Base-by-base conservation (phyloP, 2,329 filamentous ascomycete species). In the Calonectria pseudoreteaudii region DNA sequence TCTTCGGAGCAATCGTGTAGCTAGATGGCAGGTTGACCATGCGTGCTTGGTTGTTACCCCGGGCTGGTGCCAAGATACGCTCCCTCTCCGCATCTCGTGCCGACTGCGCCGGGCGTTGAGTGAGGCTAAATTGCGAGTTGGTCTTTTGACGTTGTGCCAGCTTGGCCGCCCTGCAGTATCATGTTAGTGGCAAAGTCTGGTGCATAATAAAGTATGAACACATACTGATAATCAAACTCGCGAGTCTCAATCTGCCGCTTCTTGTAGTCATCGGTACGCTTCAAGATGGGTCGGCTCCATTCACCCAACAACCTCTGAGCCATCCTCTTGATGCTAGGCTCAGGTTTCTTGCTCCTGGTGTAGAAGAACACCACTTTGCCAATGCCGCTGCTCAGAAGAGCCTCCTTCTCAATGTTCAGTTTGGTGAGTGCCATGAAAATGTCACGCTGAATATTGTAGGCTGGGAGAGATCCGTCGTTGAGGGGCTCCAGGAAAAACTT, bases 321-420 rank as follows among this genome's bases (percentile, higher is more conserved):
- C 86, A 96, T 95, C 78, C 96, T 93, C 88, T 98, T 98, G 88
- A 99, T 98, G 74, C 90, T 90, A 6, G 93, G 88, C 85, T 98
- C 95, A 0, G 96, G 94, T 78, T 95, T 93, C 87, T 96, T 97
- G 88, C 94, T 98, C 86, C 96, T 96, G 66, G 96, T 98, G 86
- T 99, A 99, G 87, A 98, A 99, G 75, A 98, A 91, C 67, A 98
- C 94, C 62, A 99, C 95, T 84, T 98, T 98, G 82, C 97, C 97
- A 77, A 99, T 97, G 26, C 96, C 96, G 80, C 95, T 98, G 77
- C 95, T 96, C 28, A 97, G 90, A 18, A 99, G 90, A 2, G 94
- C 91, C 80, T 98, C 97, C 83, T 98, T 98, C 82, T 95, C 94
- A 77, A 98, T 95, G 8, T 95, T 95, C 7, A 98, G 90, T 80